A percentile compares a stretch with the other conserved stretches of the same genome.
Evolutionary conservation across 257 asterid species (phyloP).

Genomic region (Solanum etuberosum): DNA sequence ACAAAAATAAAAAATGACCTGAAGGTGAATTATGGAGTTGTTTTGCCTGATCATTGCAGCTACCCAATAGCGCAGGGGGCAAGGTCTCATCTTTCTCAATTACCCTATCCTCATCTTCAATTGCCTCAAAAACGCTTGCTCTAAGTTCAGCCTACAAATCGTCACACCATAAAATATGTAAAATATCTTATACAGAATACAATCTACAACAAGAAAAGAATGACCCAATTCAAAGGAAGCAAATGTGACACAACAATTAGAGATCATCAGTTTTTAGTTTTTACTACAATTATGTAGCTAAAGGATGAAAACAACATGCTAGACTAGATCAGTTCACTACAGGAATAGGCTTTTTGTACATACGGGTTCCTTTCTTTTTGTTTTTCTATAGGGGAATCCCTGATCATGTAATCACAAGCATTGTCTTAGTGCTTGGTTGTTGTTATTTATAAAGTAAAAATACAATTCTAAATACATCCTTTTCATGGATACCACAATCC

Average conservation of each 20-base stretch:
- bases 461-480: neutral
- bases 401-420: neutral
- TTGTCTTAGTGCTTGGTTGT: neutral
- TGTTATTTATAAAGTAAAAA: neutral
- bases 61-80: constrained; percentile 93
- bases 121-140: constrained; percentile 97
- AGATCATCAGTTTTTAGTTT: neutral
- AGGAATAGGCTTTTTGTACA: neutral
- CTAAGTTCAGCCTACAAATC: constrained; percentile 77
- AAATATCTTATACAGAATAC: neutral
- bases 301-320: neutral
- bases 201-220: neutral
- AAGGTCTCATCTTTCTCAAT: constrained; percentile 71
- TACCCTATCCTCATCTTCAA: constrained; percentile 85
- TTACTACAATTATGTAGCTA: neutral
- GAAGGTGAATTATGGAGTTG: constrained; percentile 94
- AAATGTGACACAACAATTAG: neutral
- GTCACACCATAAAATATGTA: neutral
- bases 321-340: neutral
- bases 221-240: neutral
- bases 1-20: constrained; percentile 26
- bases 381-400: neutral
- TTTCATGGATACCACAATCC: neutral
- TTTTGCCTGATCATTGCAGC: constrained; percentile 95
- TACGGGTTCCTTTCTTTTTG: neutral